Evolutionary conservation across 148 eudicot species (phyloP), one percentile per base, ranked within the genome.

Genomic region (Silene conica): DNA sequence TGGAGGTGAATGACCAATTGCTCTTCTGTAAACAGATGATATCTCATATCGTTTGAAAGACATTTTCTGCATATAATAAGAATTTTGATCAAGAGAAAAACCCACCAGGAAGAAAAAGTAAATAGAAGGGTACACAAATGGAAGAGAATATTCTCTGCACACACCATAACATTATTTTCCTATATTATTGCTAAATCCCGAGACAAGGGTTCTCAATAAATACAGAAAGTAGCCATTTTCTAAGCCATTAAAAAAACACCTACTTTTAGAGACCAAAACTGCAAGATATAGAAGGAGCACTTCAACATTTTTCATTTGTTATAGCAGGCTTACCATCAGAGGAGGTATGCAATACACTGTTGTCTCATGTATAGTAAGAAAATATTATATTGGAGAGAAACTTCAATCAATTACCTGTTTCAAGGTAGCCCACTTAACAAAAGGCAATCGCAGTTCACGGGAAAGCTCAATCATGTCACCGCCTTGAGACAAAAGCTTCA

Each of bases 401-500:
- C 61, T 55, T 61, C 38, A 21, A 65, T 46, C 22, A 67, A 28
- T 63, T 73, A 94, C 98, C 98, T 92, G 98, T 74, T 86, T 90
- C 65, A 80, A 66, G 76, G 84, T 79, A 73, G 85, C 79, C 98
- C 98, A 92, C 73, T 86, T 86, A 41, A 86, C 89, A 74, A 95
- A 95, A 21, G 98, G 90, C 59, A 84, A 72, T 63, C 98, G 95
- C 74, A 95, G 77, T 83, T 95, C 97, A 78, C 86, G 89, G 79
- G 92, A 82, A 84, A 95, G 93, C 82, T 87, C 92, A 72, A 95
- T 74, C 90, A 90, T 88, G 83, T 95, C 93, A 74, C 98, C 98
- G 71, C 97, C 96, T 79, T 78, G 86, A 59, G 96, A 83, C 85
- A 95, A 77, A 72, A 94, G 85, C 87, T 85, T 95, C 16, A 92